phyloP scores from a whole-genome alignment of 2,329 filamentous ascomycete species.

The Penicillium sp. region DNA sequence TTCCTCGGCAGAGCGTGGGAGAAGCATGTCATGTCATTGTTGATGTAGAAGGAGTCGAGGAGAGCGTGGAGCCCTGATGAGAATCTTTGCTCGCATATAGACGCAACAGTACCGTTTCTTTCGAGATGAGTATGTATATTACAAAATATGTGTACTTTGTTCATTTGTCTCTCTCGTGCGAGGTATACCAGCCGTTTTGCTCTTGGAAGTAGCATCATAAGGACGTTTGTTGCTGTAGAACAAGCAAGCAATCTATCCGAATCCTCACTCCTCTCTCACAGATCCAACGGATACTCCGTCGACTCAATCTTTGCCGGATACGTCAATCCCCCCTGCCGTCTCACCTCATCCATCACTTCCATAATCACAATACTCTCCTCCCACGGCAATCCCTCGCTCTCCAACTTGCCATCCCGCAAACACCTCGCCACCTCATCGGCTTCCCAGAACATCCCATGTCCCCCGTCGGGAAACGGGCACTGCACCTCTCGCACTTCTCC shows the following conservation, averaged over 20 bases:
- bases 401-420: conserved; percentile 67
- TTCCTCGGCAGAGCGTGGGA: too few species aligned
- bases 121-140: conserved; percentile 27
- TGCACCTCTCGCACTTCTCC: conserved; percentile 41
- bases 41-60: too few species aligned
- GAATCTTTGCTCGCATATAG: conserved; percentile 16
- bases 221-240: neutral
- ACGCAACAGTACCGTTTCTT: conserved; percentile 14
- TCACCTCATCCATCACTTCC: conserved; percentile 68
- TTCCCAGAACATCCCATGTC: conserved; percentile 86
- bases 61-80: too few species aligned
- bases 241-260: too few species aligned
- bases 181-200: too few species aligned
- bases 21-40: too few species aligned
- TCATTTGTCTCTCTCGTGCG: too few species aligned
- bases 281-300: conserved; percentile 46
- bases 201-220: neutral
- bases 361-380: conserved; percentile 79
- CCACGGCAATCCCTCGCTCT: conserved; percentile 65
- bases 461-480: conserved; percentile 48
- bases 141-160: conserved; percentile 16
- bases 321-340: conserved; percentile 55
- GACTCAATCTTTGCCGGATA: conserved; percentile 64
- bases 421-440: conserved; percentile 73
- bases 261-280: conserved; percentile 17